Conservation (phyloP, 225 moss, liverwort and hornwort species). For the Antitrichia curtipendula region DNA sequence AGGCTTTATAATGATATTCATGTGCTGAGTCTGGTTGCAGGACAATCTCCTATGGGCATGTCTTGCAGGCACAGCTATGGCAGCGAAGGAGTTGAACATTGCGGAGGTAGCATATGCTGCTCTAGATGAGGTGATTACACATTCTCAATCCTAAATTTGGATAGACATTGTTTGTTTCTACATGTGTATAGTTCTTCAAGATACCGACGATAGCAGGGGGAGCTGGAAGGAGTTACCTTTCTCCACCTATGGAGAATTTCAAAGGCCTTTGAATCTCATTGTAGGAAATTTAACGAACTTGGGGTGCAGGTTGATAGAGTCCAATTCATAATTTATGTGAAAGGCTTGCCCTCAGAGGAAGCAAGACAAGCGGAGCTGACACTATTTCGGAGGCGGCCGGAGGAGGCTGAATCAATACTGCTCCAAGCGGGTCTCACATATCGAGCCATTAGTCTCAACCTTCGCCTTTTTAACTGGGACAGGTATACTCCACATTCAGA, state of each 20-base stretch:
- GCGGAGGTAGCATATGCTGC: conserved; percentile 85
- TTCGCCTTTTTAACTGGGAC: conserved; percentile 78
- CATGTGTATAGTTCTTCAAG: not conserved
- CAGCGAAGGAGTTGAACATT: conserved; percentile 53
- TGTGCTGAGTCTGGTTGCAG: conserved; percentile 11
- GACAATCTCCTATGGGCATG: conserved; percentile 92
- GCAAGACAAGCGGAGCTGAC: conserved; percentile 71
- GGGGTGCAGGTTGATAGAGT: conserved; percentile 66
- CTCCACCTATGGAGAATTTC: not conserved
- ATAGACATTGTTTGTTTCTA: not conserved
- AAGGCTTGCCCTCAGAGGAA: conserved; percentile 64
- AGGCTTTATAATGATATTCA: not conserved
- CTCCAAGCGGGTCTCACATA: conserved; percentile 76
- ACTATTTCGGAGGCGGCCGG: conserved; percentile 49
- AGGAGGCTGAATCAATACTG: conserved; percentile 81
- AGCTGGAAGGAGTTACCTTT: not conserved
- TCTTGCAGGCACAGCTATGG: conserved; percentile 63
- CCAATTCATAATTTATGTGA: conserved; percentile 60
- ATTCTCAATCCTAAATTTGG: not conserved
- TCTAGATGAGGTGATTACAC: conserved; percentile 57
- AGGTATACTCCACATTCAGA: conserved; percentile 23
- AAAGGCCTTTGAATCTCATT: not conserved
- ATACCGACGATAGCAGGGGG: no score
- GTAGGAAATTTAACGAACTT: not conserved
- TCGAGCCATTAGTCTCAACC: conserved; percentile 70